Percentiles rank a stretch among this genome's conserved stretches.
phyloP scores from a whole-genome alignment of 345 rosid genomes.

The Pugionium dolabratum region DNA sequence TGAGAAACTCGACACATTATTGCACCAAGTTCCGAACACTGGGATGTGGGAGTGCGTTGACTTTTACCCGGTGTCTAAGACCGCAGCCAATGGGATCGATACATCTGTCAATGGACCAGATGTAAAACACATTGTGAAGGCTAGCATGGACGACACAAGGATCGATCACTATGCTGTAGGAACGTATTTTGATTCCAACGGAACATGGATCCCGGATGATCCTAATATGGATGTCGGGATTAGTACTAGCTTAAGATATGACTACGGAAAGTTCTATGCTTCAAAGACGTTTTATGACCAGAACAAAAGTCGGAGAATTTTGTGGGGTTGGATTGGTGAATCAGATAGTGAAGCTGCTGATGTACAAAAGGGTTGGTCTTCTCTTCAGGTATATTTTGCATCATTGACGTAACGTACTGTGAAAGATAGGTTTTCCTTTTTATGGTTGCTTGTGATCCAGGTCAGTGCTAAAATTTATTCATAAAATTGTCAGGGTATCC shows the following conservation, averaged over 20 bases:
- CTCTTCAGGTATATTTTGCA: slow-evolving; percentile 53
- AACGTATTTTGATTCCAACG: slow-evolving; percentile 21
- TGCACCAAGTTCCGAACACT: slow-evolving; percentile 68
- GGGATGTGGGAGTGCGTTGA: slow-evolving; percentile 84
- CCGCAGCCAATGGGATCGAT: slow-evolving; percentile 27
- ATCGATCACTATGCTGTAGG: slow-evolving; percentile 38
- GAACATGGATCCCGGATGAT: slow-evolving; percentile 37
- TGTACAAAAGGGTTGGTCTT: slow-evolving; percentile 62
- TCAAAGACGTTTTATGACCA: slow-evolving; percentile 42
- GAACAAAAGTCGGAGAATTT: slow-evolving; percentile 27
- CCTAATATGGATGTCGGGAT: slow-evolving; percentile 31
- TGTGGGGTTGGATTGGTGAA: slow-evolving; percentile 45
- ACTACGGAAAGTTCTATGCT: slow-evolving; percentile 40
- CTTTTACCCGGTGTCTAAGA: slow-evolving; percentile 37
- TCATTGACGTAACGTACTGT: neutral
- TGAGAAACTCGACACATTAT: slow-evolving; percentile 32
- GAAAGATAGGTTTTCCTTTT: neutral
- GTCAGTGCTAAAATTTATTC: neutral
- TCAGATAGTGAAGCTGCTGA: slow-evolving; percentile 37
- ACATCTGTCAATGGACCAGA: slow-evolving; percentile 32
- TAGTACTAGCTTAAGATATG: slow-evolving; percentile 24
- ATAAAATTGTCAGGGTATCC: slow-evolving; percentile 50
- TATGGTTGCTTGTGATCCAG: slow-evolving; percentile 1
- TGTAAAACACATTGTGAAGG: slow-evolving; percentile 40
- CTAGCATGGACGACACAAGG: slow-evolving; percentile 41